Percentiles rank a stretch among this genome's conserved stretches.
phyloP scores from a whole-genome alignment of 495 filamentous ascomycete genomes.

The Cercophora samala region DNA sequence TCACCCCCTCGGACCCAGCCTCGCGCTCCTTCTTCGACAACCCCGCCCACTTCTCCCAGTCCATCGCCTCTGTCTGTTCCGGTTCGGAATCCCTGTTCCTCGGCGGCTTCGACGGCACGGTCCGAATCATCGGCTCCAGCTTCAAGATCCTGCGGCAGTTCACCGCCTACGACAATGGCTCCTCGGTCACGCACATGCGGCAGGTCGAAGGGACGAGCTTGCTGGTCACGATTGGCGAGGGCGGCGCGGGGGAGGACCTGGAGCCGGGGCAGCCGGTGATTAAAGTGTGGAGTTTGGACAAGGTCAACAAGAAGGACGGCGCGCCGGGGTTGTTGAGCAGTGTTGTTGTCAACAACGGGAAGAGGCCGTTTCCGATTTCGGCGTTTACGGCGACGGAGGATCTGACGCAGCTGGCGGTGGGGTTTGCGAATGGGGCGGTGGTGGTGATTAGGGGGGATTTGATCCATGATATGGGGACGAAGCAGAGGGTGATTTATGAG shows the following conservation, averaged over 20 bases:
- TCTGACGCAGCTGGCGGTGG: constrained; percentile 85
- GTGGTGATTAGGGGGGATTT: constrained; percentile 91
- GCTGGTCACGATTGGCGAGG: constrained; percentile 70
- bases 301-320: constrained; percentile 89
- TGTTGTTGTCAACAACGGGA: constrained; percentile 80
- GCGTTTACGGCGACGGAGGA: constrained; percentile 83
- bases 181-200: constrained; percentile 86
- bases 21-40: constrained; percentile 45
- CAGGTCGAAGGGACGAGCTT: constrained; percentile 86
- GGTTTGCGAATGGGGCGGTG: constrained; percentile 93
- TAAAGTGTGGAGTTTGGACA: constrained; percentile 96
- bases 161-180: constrained; percentile 65
- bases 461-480: constrained; percentile 93
- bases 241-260: constrained; percentile 61
- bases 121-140: constrained; percentile 77
- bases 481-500: constrained; percentile 93
- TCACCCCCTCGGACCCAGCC: constrained; percentile 72
- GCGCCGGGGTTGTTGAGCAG: constrained; percentile 81
- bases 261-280: constrained; percentile 64
- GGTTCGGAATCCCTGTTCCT: constrained; percentile 90
- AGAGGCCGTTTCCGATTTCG: constrained; percentile 90
- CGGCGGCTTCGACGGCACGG: constrained; percentile 75
- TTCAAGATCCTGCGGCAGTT: constrained; percentile 88
- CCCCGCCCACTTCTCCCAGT: constrained; percentile 32
- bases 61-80: constrained; percentile 62